Conservation (phyloP, 129 eudicot genomes). For the Arctium lappa region DNA sequence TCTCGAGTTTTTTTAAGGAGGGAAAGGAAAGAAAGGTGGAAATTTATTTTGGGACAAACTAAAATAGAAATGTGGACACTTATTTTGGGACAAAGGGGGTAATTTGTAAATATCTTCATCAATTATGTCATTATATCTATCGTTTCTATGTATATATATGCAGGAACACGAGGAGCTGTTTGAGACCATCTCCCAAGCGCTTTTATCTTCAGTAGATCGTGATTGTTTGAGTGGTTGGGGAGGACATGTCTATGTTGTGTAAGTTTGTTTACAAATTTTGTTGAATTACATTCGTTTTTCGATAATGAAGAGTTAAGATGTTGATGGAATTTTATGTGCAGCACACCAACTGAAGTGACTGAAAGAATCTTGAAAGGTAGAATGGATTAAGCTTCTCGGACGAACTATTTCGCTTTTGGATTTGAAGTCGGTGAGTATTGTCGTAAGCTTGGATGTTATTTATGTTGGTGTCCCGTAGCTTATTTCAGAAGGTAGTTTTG, state of each 20-base stretch:
- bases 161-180: slow-evolving; percentile 94
- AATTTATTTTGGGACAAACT: neutral
- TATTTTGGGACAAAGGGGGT: neutral
- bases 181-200: slow-evolving; percentile 94
- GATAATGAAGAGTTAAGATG: neutral
- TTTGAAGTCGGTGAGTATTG: neutral
- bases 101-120: neutral
- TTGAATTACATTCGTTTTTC: neutral
- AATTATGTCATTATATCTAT: neutral
- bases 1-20: too few relatives aligned
- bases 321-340: slow-evolving; percentile 24
- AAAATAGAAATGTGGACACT: neutral
- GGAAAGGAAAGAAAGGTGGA: neutral
- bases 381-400: slow-evolving; percentile 54
- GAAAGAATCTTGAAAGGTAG: slow-evolving; percentile 91
- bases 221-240: slow-evolving; percentile 99
- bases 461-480: slow-evolving; percentile 13
- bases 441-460: slow-evolving; percentile 16
- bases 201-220: slow-evolving; percentile 85
- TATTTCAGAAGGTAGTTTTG: slow-evolving; percentile 11
- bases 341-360: slow-evolving; percentile 81
- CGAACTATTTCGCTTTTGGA: slow-evolving; percentile 10
- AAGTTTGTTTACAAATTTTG: slow-evolving; percentile 30
- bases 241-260: slow-evolving; percentile 94
- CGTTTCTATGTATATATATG: neutral